Evolutionary conservation across 139 green algal genomes (phyloP).

Genomic region (Medakamo hakoo): DNA sequence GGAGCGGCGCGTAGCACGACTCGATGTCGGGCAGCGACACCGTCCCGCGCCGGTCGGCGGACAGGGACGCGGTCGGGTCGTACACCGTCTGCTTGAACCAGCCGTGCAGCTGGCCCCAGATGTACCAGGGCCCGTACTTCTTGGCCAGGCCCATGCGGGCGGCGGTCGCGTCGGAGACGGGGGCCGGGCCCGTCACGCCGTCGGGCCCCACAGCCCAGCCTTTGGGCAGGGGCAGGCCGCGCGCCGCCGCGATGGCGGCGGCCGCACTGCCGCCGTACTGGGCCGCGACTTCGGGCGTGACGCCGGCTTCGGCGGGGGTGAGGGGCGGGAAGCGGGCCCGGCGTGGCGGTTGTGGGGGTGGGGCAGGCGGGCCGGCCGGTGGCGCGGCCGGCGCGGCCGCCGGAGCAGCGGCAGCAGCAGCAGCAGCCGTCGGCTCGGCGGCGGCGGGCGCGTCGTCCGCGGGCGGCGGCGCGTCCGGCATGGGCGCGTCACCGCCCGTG

Average conservation of each 20-base stretch:
- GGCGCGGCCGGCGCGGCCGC: no score
- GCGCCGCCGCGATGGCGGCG: background rate
- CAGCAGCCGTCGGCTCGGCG: slow-evolving; percentile 3
- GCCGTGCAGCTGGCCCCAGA: slow-evolving; percentile 67
- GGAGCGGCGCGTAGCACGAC: slow-evolving; percentile 46
- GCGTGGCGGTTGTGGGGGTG: no score
- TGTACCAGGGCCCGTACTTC: slow-evolving; percentile 58
- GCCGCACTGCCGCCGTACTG: background rate
- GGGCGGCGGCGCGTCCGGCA: background rate
- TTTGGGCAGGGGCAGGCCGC: background rate
- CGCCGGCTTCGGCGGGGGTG: background rate
- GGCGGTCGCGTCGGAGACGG: background rate
- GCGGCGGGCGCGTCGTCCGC: slow-evolving; percentile 9
- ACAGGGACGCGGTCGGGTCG: slow-evolving; percentile 63
- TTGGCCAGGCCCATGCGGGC: slow-evolving; percentile 30
- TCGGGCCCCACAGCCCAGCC: no score
- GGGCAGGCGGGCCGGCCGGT: no score
- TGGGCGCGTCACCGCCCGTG: background rate
- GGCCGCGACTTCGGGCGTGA: background rate
- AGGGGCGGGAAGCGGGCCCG: background rate
- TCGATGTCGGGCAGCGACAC: slow-evolving; percentile 75
- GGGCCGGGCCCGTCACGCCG: background rate
- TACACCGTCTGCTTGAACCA: slow-evolving; percentile 90
- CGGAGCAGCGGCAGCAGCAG: no score
- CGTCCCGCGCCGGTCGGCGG: slow-evolving; percentile 59